These are phyloP conservation scores for Zasmidium cellare DNA, from an alignment of 2,329 filamentous ascomycete genomes.

Conservation along the genomic window DNA sequence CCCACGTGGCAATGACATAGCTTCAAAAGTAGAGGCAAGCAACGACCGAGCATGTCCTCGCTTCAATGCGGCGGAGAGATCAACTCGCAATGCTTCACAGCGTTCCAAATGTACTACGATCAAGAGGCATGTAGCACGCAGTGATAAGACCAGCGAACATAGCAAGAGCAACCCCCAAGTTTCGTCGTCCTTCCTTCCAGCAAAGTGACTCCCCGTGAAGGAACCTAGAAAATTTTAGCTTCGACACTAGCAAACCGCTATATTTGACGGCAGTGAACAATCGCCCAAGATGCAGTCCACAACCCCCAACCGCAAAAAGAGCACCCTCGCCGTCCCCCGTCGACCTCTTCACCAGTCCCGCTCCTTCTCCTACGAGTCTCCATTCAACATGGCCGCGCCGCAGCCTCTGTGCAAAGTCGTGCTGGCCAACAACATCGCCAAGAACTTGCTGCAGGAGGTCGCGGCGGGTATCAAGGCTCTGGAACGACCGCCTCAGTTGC, in stretches of 20 bases:
- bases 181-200: no score
- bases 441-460: constrained; percentile 76
- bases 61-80: background rate
- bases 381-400: background rate
- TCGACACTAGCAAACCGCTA: background rate
- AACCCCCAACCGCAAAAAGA: background rate
- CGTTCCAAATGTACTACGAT: background rate
- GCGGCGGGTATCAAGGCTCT: constrained; percentile 71
- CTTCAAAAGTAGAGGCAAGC: background rate
- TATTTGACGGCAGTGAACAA: background rate
- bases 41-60: background rate
- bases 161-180: background rate
- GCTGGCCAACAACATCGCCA: constrained; percentile 83
- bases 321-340: background rate
- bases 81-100: background rate
- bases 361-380: background rate
- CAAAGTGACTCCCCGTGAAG: no score
- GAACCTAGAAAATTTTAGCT: background rate
- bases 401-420: constrained; percentile 77
- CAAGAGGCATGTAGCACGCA: background rate
- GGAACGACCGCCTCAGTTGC: constrained; percentile 72
- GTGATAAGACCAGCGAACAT: background rate
- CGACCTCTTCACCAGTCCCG: background rate
- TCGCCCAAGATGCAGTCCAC: background rate
- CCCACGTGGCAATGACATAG: background rate